Evolutionary conservation across 129 eudicot species (phyloP).

Genomic region (Rutidosis leptorrhynchoides): DNA sequence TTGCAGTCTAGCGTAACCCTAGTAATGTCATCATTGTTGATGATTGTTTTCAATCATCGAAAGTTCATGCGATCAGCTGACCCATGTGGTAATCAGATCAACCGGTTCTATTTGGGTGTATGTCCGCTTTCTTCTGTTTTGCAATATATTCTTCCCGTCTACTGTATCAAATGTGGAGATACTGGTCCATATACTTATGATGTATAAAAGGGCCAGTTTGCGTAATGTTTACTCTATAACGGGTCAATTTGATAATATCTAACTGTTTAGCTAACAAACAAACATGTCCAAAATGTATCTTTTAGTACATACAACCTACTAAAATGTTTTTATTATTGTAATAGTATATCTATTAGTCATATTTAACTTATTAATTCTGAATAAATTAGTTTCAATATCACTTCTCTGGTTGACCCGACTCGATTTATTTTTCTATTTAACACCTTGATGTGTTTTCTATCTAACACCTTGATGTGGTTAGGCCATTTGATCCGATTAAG

Average conservation of each 20-base stretch:
- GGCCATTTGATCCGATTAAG: too few relatives aligned
- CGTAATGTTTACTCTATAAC: constrained; percentile 4
- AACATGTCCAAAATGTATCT: not conserved
- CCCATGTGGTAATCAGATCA: constrained; percentile 61
- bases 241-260: not conserved
- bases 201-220: not conserved
- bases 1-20: constrained; percentile 69
- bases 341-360: not conserved
- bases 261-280: not conserved
- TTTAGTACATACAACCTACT: not conserved
- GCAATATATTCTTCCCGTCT: not conserved
- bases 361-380: not conserved
- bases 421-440: too few relatives aligned
- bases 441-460: too few relatives aligned
- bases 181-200: constrained; percentile 3
- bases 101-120: constrained; percentile 84
- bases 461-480: too few relatives aligned
- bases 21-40: constrained; percentile 69
- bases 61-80: constrained; percentile 48
- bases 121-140: constrained; percentile 24
- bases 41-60: constrained; percentile 68
- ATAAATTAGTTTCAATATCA: too few relatives aligned
- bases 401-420: not conserved
- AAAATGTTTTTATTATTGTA: too few relatives aligned
- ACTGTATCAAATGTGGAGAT: not conserved